Evolutionary conservation across 208 protist genomes (phyloP).

Genomic region (Leishmania major): DNA sequence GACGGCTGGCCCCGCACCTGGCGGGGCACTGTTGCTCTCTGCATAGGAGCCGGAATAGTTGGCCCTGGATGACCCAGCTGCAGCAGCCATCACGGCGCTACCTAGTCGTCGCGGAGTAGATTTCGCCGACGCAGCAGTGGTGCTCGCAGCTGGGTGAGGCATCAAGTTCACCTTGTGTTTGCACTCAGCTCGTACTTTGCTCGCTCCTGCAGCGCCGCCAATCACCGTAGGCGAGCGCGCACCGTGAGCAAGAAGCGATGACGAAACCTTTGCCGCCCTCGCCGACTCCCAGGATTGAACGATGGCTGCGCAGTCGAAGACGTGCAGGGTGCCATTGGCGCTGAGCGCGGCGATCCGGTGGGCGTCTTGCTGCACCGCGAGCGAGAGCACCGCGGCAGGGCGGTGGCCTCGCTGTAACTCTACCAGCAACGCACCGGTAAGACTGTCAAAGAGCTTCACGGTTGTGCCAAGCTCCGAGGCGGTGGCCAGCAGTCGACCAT

Average conservation of each 20-base stretch:
- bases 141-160: background rate
- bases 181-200: slow-evolving; percentile 22
- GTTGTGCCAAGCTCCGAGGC: slow-evolving; percentile 67
- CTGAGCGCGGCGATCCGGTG: slow-evolving; percentile 52
- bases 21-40: background rate
- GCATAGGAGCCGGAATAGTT: background rate
- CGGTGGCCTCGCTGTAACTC: slow-evolving; percentile 49
- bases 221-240: background rate
- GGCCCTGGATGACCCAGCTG: background rate
- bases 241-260: background rate
- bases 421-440: slow-evolving; percentile 36
- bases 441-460: slow-evolving; percentile 64
- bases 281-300: slow-evolving; percentile 26
- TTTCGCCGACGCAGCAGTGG: background rate
- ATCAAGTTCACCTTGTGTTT: slow-evolving; percentile 22
- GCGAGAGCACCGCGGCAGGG: slow-evolving; percentile 42
- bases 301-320: slow-evolving; percentile 46
- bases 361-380: slow-evolving; percentile 49
- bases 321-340: slow-evolving; percentile 58
- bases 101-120: background rate
- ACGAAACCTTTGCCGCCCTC: background rate
- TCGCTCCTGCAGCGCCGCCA: background rate
- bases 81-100: background rate
- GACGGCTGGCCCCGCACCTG: background rate
- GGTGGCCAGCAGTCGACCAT: slow-evolving; percentile 50